These are phyloP conservation scores for Hypoxylon cercidicola DNA, from an alignment of 495 filamentous ascomycete species.

Conservation along the genomic window DNA sequence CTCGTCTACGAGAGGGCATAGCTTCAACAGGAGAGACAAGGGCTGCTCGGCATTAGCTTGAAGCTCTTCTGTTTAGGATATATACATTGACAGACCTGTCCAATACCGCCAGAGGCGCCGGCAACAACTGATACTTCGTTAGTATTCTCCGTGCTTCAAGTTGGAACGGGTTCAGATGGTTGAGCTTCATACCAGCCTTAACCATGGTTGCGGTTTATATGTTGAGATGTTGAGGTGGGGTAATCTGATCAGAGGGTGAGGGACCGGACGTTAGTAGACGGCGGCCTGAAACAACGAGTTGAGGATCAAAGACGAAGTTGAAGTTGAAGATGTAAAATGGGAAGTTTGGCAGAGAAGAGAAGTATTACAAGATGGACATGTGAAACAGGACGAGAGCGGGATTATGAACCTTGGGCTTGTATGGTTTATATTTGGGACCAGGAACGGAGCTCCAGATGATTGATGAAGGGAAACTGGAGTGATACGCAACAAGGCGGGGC, in stretches of 20 bases:
- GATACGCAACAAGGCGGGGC: slow-evolving; percentile 39
- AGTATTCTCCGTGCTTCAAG: slow-evolving; percentile 34
- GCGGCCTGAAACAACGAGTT: slow-evolving; percentile 20
- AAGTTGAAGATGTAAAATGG: not conserved
- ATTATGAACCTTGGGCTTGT: slow-evolving; percentile 36
- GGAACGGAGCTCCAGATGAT: slow-evolving; percentile 27
- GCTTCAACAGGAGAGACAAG: slow-evolving; percentile 93
- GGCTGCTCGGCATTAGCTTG: slow-evolving; percentile 69
- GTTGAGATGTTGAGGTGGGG: slow-evolving; percentile 43
- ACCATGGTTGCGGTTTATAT: slow-evolving; percentile 71
- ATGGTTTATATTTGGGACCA: slow-evolving; percentile 12
- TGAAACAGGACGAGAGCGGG: slow-evolving; percentile 37
- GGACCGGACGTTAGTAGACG: slow-evolving; percentile 40
- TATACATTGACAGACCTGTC: slow-evolving; percentile 72
- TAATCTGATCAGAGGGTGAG: slow-evolving; percentile 26
- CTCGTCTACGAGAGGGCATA: slow-evolving; percentile 84
- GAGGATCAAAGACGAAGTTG: slow-evolving; percentile 16
- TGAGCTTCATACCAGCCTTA: slow-evolving; percentile 76
- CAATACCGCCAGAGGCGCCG: slow-evolving; percentile 97
- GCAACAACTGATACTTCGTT: slow-evolving; percentile 76
- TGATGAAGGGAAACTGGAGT: slow-evolving; percentile 33
- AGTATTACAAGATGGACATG: slow-evolving; percentile 27
- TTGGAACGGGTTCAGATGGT: slow-evolving; percentile 12
- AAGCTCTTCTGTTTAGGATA: slow-evolving; percentile 18
- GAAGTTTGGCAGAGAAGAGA: slow-evolving; percentile 1